Evolutionary conservation across 192 early-diverging fungal species (phyloP), one percentile per base, ranked within the genome.

Genomic region (Geranomyces michiganensis): DNA sequence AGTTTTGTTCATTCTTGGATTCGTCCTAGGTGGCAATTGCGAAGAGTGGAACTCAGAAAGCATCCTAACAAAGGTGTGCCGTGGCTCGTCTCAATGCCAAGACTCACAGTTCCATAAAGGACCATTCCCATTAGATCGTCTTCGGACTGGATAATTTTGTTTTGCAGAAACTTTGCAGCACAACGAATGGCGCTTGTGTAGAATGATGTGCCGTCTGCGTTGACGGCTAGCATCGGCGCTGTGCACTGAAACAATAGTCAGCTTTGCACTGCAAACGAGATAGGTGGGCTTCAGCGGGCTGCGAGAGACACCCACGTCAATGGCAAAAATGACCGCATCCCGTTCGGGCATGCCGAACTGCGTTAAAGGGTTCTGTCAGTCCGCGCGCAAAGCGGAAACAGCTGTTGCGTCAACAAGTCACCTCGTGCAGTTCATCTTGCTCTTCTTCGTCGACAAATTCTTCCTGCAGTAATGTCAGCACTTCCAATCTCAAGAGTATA

Each of bases 1-100:
- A 82, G 19, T 81, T 79, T 36, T 78, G 75, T n/a, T 79, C 27
- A 72, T 91, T 91, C 70, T 80, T 71, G 19, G 78, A 26, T 44
- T 51, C 41, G 17, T 56, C 44, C 71, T 73, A 47, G 46, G 19
- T 14, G 46, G 46, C n/a, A n/a, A n/a, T n/a, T 41, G 36, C 36
- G 36, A 3, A 41, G 36, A 10, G 36, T 41, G n/a, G n/a, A n/a
- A n/a, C n/a, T n/a, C n/a, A n/a, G n/a, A n/a, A n/a, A n/a, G n/a
- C n/a, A n/a, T n/a, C n/a, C n/a, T n/a, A n/a, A n/a, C n/a, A n/a
- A n/a, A n/a, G n/a, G n/a, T n/a, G n/a, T n/a, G n/a, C n/a, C n/a
- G n/a, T n/a, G n/a, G n/a, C n/a, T n/a, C 36, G 36, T 10, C 36
- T 41, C 36, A 41, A 41, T 41, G 36, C 36, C 3, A 17, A 53